Base-by-base conservation (phyloP, 1,139 yeast genomes). In the Ogataea hybrid region DNA sequence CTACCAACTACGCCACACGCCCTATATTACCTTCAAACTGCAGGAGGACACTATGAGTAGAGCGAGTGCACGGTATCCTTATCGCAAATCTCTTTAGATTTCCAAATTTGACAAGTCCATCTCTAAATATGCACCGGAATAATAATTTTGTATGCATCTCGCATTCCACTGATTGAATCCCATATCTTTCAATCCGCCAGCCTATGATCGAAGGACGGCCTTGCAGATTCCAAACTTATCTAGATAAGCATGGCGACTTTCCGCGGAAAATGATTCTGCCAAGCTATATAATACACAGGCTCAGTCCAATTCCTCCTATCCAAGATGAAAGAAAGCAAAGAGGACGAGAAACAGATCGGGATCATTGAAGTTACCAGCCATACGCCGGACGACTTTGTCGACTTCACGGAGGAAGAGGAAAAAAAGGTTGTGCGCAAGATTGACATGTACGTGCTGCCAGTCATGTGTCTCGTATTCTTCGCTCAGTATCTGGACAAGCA, bases 1-100 rank as follows among this genome's bases (percentile, higher is more conserved):
- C 80, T 76, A 76, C 81, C 81, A 75, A 75, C 81, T 76, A 71
- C 80, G 80, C 81, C 79, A 76, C 79, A 73, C 79, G 79, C 81
- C 81, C 49, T 27, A 9, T 16, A 22, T 11, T 28, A 8, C 8
- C 21, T 22, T 5, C 3, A 9, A 18, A 18, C 2, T 1, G 4
- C 9, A 1, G 2, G 8, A 6, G 21, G 4, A 7, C 21, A 8
- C 21, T 20, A 20, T 20, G 21, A 20, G 21, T 20, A 3, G 7
- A 9, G 8, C 9, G 2, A 7, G 3, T 8, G 21, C 21, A 9
- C 21, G 21, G 21, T 20, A 7, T 7, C 21, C 21, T 20, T 20
- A 20, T 20, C 21, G 21, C 9, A 2, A 20, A 20, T 20, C 21
- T 20, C 21, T 9, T 20, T 7, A 3, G 21, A 20, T 7, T 20